Evolutionary conservation across 1,284 basidiomycete genomes (phyloP), one percentile per base, ranked within the genome.

Genomic region (Cryptococcus sp.): DNA sequence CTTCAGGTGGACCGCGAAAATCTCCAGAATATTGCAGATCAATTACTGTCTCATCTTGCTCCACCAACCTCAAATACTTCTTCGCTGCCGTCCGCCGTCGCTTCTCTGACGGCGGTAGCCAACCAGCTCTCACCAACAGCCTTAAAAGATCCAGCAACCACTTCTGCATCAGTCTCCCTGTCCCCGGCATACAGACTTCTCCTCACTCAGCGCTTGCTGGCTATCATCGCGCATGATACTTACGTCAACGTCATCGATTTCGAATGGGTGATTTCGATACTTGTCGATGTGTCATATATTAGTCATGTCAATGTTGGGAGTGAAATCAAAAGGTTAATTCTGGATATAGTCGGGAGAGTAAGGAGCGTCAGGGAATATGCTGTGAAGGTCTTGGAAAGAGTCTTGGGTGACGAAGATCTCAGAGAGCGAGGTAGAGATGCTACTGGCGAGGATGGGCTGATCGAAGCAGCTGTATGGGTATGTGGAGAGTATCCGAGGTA

Each of bases 191-290:
- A 97, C 72, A 88, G 93, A 11, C 81, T 92, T 22, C 85, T 87
- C 55, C 84, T 97, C 37, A 84, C 89, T 0, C 87, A 89, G 62
- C 83, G 86, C 8, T 89, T 98, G 58, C 82, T 97, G n/a, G 79
- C 82, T 22, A 88, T 96, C 65, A 89, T 92, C 60, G 87, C 89
- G 5, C 83, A 85, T 59, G 86, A 89, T 56, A 88, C 88, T 7
- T 99, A 96, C 69, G 86, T 87, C 54, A 89, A 94, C 69, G 84
- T 99, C 39, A 83, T 83, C 40, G 93, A 98, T 78, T 97, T 98
- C 72, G 89, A 94, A 69, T 99, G 96, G 96, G 96, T 93, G 72
- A 81, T 98, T 25, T 95, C 93, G 8, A 91, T 94, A 3, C 85
- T 97, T 23, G 84, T 96, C 46, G 91, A 96, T 67, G 83, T 99